These are phyloP conservation scores for Haplosporangium sp. DNA, from an alignment of 371 early-diverging fungal genomes.

Conservation along the genomic window DNA sequence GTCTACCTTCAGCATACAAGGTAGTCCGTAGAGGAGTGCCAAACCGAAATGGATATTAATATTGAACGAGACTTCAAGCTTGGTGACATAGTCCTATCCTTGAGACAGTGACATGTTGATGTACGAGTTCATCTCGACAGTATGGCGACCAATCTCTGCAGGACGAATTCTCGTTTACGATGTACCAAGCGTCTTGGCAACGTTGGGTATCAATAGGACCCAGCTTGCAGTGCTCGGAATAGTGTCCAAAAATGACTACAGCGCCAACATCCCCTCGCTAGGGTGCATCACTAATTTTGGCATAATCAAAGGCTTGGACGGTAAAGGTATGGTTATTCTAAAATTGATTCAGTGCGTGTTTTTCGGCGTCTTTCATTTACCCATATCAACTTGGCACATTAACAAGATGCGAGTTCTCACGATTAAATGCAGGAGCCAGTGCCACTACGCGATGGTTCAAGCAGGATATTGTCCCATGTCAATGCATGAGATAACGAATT, in stretches of 20 bases:
- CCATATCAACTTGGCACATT: too few species aligned
- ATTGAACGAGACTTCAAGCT: background rate
- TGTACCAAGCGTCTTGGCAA: background rate
- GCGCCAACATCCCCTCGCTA: conserved; percentile 3
- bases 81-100: background rate
- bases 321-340: too few species aligned
- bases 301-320: too few species aligned
- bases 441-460: too few species aligned
- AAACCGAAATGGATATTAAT: background rate
- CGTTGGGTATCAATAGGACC: background rate
- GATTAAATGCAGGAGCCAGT: too few species aligned
- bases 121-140: background rate
- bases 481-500: too few species aligned
- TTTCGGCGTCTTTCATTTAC: too few species aligned
- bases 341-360: too few species aligned
- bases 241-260: conserved; percentile 3
- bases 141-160: background rate
- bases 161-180: background rate
- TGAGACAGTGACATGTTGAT: conserved; percentile 7
- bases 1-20: too few species aligned
- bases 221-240: conserved; percentile 1
- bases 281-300: too few species aligned
- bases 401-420: too few species aligned
- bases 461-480: too few species aligned
- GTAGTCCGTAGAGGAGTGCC: conserved; percentile 2